phyloP scores from a whole-genome alignment of 2,329 filamentous ascomycete genomes.

The Thyridium curvatum region DNA sequence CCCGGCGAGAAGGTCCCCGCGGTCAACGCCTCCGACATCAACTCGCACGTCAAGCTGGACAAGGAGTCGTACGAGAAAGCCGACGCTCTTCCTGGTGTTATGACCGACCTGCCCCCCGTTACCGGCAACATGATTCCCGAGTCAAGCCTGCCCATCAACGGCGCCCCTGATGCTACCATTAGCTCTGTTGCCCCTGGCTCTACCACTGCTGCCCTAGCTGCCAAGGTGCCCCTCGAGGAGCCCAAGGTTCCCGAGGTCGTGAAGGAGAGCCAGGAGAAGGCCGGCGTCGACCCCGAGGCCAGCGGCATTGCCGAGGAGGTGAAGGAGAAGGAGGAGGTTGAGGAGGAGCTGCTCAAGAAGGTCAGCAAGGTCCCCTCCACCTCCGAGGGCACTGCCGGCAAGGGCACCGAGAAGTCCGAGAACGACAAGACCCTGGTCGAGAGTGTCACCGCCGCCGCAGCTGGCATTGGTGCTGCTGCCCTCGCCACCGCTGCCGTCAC shows the following conservation, averaged over 20 bases:
- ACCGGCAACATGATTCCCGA: constrained; percentile 69
- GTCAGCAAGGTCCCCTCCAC: constrained; percentile 55
- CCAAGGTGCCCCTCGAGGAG: constrained; percentile 54
- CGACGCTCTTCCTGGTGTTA: constrained; percentile 51
- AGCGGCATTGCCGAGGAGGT: constrained; percentile 60
- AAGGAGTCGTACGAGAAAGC: constrained; percentile 82
- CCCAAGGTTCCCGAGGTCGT: constrained; percentile 55
- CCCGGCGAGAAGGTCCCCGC: constrained; percentile 78
- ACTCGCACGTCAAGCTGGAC: constrained; percentile 70
- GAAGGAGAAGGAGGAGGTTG: constrained; percentile 63
- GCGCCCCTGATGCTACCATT: constrained; percentile 36
- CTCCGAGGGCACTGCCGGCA: constrained; percentile 47
- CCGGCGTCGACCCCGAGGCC: constrained; percentile 59
- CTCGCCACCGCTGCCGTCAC: constrained; percentile 19
- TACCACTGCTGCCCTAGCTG: constrained; percentile 65
- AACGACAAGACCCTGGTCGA: constrained; percentile 32
- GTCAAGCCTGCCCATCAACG: constrained; percentile 65
- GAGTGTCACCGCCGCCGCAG: constrained; percentile 31
- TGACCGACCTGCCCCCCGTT: constrained; percentile 46
- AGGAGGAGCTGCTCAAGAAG: constrained; percentile 64
- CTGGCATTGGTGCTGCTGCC: constrained; percentile 22
- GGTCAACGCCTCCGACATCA: constrained; percentile 60
- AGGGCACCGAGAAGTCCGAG: constrained; percentile 48
- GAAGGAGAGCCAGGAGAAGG: constrained; percentile 65
- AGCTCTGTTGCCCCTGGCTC: constrained; percentile 47